phyloP scores from a whole-genome alignment of 2,329 filamentous ascomycete genomes.

The Sporothrix luriei region DNA sequence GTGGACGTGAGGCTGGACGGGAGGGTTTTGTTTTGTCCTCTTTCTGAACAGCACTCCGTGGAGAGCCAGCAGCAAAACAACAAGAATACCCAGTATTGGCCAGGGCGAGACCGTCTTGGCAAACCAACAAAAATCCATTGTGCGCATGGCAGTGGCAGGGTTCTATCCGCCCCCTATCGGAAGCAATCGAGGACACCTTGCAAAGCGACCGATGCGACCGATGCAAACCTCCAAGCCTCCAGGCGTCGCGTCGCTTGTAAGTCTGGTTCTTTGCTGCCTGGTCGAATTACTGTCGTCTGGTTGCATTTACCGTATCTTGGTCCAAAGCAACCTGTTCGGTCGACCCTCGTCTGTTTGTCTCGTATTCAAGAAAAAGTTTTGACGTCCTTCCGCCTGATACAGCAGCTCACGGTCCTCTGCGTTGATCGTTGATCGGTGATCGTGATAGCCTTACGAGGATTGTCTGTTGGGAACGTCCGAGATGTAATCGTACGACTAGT shows the following conservation, averaged over 20 bases:
- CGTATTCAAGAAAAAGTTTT: no score
- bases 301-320: background rate
- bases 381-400: background rate
- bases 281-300: background rate
- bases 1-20: background rate
- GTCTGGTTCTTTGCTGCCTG: no score
- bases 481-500: no score
- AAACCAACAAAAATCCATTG: background rate
- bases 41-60: background rate
- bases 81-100: background rate
- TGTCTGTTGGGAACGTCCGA: background rate
- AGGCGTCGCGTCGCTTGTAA: no score
- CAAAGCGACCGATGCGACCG: background rate
- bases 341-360: background rate
- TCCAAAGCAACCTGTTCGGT: slow-evolving; percentile 11
- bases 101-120: slow-evolving; percentile 18
- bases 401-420: background rate
- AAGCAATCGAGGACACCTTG: background rate
- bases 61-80: background rate
- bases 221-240: background rate
- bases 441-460: slow-evolving; percentile 10
- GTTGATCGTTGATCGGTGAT: background rate
- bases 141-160: slow-evolving; percentile 18
- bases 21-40: slow-evolving; percentile 6
- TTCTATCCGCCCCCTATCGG: background rate